phyloP scores from a whole-genome alignment of 2,329 filamentous ascomycete genomes.

The Colletotrichum sp. region DNA sequence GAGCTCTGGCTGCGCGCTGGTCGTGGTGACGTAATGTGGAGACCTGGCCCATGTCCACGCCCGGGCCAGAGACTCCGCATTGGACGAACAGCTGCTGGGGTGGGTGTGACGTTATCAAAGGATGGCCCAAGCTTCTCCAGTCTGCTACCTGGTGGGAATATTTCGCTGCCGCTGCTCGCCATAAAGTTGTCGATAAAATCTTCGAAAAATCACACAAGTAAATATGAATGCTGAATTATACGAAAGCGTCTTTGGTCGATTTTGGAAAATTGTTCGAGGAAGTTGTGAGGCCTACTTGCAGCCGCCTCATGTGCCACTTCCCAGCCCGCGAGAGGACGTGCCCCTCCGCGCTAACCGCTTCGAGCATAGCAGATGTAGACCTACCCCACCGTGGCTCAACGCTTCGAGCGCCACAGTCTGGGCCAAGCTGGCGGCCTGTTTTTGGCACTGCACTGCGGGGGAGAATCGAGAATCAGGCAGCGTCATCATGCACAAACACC shows the following conservation, averaged over 20 bases:
- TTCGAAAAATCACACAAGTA: not conserved
- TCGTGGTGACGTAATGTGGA: slow-evolving; percentile 14
- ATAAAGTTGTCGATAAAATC: not conserved
- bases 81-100: slow-evolving; percentile 1
- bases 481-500: slow-evolving; percentile 21
- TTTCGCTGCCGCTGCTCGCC: not conserved
- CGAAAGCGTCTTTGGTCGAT: not conserved
- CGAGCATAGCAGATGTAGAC: not conserved
- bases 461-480: slow-evolving; percentile 17
- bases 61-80: slow-evolving; percentile 5
- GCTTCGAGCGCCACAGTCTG: not conserved
- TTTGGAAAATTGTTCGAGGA: not conserved
- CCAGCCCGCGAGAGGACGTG: not conserved
- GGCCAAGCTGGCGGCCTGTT: slow-evolving; percentile 12
- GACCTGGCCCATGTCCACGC: not conserved
- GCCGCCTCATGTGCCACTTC: not conserved
- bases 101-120: not conserved
- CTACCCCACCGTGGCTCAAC: slow-evolving; percentile 11
- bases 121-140: slow-evolving; percentile 4
- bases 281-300: not conserved
- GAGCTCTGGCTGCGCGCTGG: slow-evolving; percentile 7
- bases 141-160: not conserved
- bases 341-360: not conserved
- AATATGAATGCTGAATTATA: not conserved
- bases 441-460: slow-evolving; percentile 18